Evolutionary conservation across 2,329 filamentous ascomycete species (phyloP), one percentile per base, ranked within the genome.

Genomic region (Phialophora expanda): DNA sequence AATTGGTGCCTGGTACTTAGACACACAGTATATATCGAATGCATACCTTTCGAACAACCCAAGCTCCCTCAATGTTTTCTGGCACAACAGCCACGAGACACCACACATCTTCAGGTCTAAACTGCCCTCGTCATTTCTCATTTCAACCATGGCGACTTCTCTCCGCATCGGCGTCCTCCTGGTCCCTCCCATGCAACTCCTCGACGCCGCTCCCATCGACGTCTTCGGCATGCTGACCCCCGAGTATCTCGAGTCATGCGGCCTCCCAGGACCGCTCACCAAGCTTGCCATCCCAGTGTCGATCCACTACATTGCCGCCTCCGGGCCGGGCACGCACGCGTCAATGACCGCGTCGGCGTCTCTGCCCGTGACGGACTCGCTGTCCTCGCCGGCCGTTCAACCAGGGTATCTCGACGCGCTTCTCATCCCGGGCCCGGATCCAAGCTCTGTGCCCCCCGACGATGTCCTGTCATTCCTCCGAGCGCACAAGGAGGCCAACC

Each of bases 181-280:
- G 14, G 70, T 75, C 32, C 70, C 73, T 9, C 69, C 72, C 1
- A 73, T 79, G 50, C 78, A 80, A 70, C 75, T 80, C 60, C 74
- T 80, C 38, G 78, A 80, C 65, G 66, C 79, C 46, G 72, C 76
- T 12, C 71, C 75, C 20, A 70, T 80, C 9, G 78, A 80, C 64
- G 73, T 79, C 50, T 74, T 80, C 58, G 73, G 72, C 64, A 80
- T 80, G 76, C 64, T 75, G 17, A 73, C 68, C 2, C 73, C 73
- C 2, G 61, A 63, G 24, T 76, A 76, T 66, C 71, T 80, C 26
- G 20, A 53, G 11, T 72, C 71, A 32, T 74, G 75, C 67, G 66
- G 73, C 4, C 70, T 79, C 14, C 77, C 78, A 2, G 66, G 70
- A 48, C 70, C 75, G 1, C 65, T 79, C n/a, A 26, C 62, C 17